These are phyloP conservation scores for Thalassiosira pacifica DNA, from an alignment of 352 stramenopile species.

Conservation along the genomic window DNA sequence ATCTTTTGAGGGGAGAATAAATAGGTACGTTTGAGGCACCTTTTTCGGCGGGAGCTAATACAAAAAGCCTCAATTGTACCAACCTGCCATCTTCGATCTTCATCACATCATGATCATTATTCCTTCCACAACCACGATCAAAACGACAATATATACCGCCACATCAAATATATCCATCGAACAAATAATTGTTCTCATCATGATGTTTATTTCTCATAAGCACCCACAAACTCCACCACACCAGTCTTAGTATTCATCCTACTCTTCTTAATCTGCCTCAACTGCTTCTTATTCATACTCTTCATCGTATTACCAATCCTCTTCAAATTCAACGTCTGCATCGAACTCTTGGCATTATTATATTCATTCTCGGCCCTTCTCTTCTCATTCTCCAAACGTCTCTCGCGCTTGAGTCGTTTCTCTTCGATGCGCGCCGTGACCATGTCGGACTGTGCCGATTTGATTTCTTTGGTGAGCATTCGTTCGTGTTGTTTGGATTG, in stretches of 20 bases:
- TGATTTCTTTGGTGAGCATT: conserved; percentile 50
- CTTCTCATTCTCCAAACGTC: conserved; percentile 82
- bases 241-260: conserved; percentile 89
- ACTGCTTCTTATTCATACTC: conserved; percentile 90
- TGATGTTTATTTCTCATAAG: conserved; percentile 86
- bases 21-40: too few relatives aligned
- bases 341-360: conserved; percentile 68
- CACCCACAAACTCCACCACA: conserved; percentile 86
- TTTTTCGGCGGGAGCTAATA: too few relatives aligned
- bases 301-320: conserved; percentile 83
- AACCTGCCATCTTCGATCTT: too few relatives aligned
- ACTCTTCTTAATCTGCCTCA: conserved; percentile 90
- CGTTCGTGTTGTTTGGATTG: conserved; percentile 59
- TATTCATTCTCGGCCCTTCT: conserved; percentile 84
- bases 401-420: conserved; percentile 73
- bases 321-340: conserved; percentile 74
- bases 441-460: conserved; percentile 74
- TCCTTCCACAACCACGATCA: too few relatives aligned
- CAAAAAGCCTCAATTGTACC: too few relatives aligned
- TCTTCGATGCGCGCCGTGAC: conserved; percentile 60
- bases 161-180: too few relatives aligned
- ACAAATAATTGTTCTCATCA: too few relatives aligned
- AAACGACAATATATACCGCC: too few relatives aligned
- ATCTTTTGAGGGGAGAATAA: too few relatives aligned
- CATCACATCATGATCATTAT: too few relatives aligned